These are phyloP conservation scores for Pestalotiopsis sp. DNA, from an alignment of 2,329 filamentous ascomycete genomes.

Conservation along the genomic window DNA sequence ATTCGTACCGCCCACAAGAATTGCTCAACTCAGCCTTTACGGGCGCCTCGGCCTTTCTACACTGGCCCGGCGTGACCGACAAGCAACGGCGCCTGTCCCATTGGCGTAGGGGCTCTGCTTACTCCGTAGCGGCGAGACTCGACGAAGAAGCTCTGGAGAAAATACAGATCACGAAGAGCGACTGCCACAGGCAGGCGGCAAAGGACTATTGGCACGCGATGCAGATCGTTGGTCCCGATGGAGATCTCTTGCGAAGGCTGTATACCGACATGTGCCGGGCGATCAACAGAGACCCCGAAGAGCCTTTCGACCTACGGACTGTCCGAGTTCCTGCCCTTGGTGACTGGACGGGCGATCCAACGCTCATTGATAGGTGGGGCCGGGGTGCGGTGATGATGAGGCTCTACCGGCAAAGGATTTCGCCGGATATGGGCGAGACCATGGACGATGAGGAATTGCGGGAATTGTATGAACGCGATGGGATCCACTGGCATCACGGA, in stretches of 20 bases:
- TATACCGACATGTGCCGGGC: background rate
- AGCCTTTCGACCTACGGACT: background rate
- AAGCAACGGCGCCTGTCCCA: background rate
- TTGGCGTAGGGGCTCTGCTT: background rate
- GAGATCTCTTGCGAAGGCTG: background rate
- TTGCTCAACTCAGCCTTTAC: background rate
- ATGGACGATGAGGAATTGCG: background rate
- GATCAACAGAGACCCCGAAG: background rate
- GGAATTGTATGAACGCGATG: constrained; percentile 10
- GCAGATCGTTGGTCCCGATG: background rate
- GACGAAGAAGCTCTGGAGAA: background rate
- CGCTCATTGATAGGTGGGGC: background rate
- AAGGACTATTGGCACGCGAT: background rate
- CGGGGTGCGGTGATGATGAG: background rate
- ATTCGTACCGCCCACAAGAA: no score
- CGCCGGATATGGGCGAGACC: background rate
- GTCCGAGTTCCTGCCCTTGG: background rate
- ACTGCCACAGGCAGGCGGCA: background rate
- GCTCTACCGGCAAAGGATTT: background rate
- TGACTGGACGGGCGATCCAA: background rate
- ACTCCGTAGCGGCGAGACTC: background rate
- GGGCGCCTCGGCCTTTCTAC: background rate
- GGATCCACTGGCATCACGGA: constrained; percentile 1
- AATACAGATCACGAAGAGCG: background rate
- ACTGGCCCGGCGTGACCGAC: constrained; percentile 1